These are phyloP conservation scores for Pelargonium nanum DNA, from an alignment of 345 rosid genomes.

Conservation along the genomic window DNA sequence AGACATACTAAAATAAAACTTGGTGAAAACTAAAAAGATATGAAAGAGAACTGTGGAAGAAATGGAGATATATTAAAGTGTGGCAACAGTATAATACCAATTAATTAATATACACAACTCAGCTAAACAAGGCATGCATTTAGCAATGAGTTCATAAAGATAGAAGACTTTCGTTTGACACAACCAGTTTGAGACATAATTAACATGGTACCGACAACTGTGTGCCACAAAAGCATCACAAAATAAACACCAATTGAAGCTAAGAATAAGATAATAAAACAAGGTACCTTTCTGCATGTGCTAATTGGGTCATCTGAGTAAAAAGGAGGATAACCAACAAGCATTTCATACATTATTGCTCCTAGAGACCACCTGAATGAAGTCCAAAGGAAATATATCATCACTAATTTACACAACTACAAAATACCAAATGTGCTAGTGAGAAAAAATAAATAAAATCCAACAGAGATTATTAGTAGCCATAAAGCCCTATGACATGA, in stretches of 20 bases:
- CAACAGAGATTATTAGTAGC: constrained; percentile 1
- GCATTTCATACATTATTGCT: constrained; percentile 97
- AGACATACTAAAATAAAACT: background rate
- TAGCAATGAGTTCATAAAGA: background rate
- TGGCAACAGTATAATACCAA: background rate
- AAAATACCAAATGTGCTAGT: background rate
- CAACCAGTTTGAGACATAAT: background rate
- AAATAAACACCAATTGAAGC: background rate
- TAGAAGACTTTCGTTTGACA: background rate
- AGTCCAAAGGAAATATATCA: constrained; percentile 10
- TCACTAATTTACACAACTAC: background rate
- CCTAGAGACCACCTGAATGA: constrained; percentile 91
- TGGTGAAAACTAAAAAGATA: background rate
- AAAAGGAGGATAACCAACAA: constrained; percentile 94
- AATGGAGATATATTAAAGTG: background rate
- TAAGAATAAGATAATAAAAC: background rate
- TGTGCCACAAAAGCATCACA: background rate
- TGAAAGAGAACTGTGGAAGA: background rate
- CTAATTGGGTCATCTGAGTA: constrained; percentile 88
- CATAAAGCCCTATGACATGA: constrained; percentile 1
- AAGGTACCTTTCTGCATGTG: constrained; percentile 77
- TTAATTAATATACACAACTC: no score
- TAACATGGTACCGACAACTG: background rate
- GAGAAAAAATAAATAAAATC: constrained; percentile 9
- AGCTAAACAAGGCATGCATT: background rate